A percentile compares a stretch with the other conserved stretches of the same genome.
These are phyloP conservation scores for Mercurialis annua DNA, from an alignment of 345 rosid genomes.

Conservation along the genomic window DNA sequence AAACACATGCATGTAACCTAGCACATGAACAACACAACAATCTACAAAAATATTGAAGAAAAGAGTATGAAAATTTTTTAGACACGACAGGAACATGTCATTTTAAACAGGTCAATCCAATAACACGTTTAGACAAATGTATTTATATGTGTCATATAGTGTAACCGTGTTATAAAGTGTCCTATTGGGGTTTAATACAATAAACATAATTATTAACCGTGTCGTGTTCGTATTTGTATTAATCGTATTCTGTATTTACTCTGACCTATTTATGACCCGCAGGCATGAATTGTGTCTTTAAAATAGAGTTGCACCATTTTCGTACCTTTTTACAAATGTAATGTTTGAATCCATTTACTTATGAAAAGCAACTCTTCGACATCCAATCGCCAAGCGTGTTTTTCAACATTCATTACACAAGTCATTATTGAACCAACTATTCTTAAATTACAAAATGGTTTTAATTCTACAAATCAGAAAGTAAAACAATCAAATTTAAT, in stretches of 20 bases:
- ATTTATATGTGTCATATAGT: no score
- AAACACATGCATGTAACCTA: not conserved
- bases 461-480: not conserved
- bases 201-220: no score
- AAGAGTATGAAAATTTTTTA: not conserved
- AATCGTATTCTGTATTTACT: no score
- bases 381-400: not conserved
- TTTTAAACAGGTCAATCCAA: not conserved
- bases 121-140: not conserved
- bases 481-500: not conserved
- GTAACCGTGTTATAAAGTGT: no score
- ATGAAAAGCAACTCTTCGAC: not conserved
- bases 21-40: conserved; percentile 1
- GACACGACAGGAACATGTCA: not conserved
- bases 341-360: not conserved
- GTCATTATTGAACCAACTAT: not conserved
- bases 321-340: not conserved
- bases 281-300: no score
- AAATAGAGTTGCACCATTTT: no score
- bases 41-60: not conserved
- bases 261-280: no score
- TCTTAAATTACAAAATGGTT: not conserved
- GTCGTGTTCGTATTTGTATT: no score
- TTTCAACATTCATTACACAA: not conserved
- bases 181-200: no score